Base-by-base conservation (phyloP, 2,329 filamentous ascomycete genomes). In the Alternaria novae-zelandiae region DNA sequence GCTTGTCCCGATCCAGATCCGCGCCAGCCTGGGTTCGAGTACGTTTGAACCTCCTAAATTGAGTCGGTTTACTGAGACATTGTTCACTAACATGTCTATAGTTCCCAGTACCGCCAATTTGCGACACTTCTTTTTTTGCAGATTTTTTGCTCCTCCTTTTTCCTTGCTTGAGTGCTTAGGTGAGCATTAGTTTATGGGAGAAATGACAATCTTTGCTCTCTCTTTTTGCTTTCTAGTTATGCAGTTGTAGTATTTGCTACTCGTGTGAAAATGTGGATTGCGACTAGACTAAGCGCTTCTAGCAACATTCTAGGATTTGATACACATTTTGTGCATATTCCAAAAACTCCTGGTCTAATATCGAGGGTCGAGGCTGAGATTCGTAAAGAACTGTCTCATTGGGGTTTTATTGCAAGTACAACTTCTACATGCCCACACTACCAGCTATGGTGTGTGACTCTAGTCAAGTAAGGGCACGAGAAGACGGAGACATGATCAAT, bases 1-100 rank as follows among this genome's bases (percentile, higher is more conserved):
- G 32, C 30, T 64, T 61, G 49, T 66, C 65, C 61, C 32, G 61
- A 67, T 67, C 64, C 59, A 63, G 67, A 71, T 72, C 70, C 70
- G 70, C 70, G 70, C 69, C 69, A 73, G 70, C 70, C 70, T 71
- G 70, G 70, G 70, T 72, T 73, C 69, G 70, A 72, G 65, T 70
- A 66, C 65, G 65, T 64, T 62, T 17, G 32, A 41, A 41, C 12
- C 20, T 26, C 12, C n/a, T 43, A n/a, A 36, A 36, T 23, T 28
- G 36, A 54, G 53, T 44, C 21, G 49, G 49, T 53, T 54, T 21
- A 54, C 65, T 65, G 63, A 67, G 64, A 65, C 60, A 69, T 69
- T 32, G 26, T 45, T 47, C 21, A 13, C 59, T 66, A 63, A 66
- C 55, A 64, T 64, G 59, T 67, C 65, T 63, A 21, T 57, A 68